Conservation (phyloP, 345 rosid species). For the Microcos paniculata region DNA sequence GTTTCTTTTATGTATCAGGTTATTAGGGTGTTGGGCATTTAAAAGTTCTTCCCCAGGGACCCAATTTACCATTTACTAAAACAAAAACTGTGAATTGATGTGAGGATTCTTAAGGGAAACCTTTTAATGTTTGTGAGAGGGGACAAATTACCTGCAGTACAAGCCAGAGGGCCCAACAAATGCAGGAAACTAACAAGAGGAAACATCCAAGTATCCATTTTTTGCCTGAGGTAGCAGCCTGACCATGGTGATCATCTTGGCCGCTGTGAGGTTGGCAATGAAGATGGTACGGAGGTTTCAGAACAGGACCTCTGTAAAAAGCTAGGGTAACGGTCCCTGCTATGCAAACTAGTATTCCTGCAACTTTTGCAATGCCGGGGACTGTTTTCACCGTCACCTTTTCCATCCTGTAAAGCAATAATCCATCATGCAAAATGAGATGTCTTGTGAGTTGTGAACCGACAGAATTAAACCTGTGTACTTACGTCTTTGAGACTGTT, state of each 20-base stretch:
- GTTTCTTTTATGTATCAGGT: too few relatives aligned
- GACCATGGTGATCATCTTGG: not conserved
- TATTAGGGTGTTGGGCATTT: too few relatives aligned
- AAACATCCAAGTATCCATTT: constrained; percentile 26
- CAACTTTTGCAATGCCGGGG: constrained; percentile 24
- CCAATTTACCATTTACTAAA: not conserved
- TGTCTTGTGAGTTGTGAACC: too few relatives aligned
- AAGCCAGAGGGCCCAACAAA: constrained; percentile 25
- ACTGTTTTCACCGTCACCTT: constrained; percentile 19
- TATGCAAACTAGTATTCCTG: constrained; percentile 19
- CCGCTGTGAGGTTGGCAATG: not conserved
- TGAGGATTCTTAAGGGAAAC: not conserved
- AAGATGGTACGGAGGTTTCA: constrained; percentile 10
- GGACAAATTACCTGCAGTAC: constrained; percentile 25
- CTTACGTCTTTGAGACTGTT: too few relatives aligned
- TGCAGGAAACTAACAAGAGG: constrained; percentile 13
- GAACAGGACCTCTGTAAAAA: constrained; percentile 21
- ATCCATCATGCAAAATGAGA: not conserved
- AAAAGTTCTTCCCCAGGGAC: not conserved
- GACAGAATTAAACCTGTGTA: too few relatives aligned
- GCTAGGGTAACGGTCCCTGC: constrained; percentile 16
- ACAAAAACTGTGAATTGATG: not conserved
- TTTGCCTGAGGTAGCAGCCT: not conserved
- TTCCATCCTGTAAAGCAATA: constrained; percentile 18
- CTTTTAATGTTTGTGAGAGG: not conserved